Conservation (phyloP, 2,329 filamentous ascomycete species). For the Penicillium hordei region DNA sequence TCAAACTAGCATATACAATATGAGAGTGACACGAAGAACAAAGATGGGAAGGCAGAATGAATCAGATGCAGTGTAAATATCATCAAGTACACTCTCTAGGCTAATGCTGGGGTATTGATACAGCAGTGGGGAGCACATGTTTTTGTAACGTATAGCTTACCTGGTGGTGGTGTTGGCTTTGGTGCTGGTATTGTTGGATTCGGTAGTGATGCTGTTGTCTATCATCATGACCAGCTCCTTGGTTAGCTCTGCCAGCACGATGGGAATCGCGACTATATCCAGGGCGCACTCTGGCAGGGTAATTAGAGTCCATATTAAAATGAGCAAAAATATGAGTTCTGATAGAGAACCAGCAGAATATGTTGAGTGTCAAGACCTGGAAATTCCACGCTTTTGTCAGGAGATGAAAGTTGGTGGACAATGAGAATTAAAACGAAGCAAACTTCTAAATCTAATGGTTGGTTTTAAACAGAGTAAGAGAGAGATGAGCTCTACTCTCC, state of each 20-base stretch:
- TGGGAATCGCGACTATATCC: not conserved
- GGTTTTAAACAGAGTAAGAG: not conserved
- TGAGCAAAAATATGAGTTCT: not conserved
- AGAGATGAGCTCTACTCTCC: not conserved
- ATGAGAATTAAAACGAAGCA: not conserved
- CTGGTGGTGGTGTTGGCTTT: not conserved
- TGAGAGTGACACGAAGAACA: not conserved
- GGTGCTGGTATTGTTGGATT: not conserved
- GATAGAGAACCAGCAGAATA: not conserved
- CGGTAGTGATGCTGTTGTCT: not conserved
- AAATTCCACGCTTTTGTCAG: not conserved
- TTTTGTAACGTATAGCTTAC: not conserved
- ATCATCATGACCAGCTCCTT: not conserved
- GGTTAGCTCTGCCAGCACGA: not conserved
- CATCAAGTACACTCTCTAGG: too few relatives aligned
- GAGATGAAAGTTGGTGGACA: not conserved
- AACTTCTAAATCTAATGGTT: not conserved
- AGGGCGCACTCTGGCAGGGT: not conserved
- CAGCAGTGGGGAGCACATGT: too few relatives aligned
- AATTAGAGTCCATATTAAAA: not conserved
- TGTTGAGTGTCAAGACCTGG: not conserved
- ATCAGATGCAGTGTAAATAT: not conserved
- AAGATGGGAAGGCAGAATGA: not conserved
- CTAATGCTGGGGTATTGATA: not conserved
- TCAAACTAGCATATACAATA: not conserved